A percentile compares a stretch with the other conserved stretches of the same genome.
Conservation (phyloP, 768 basidiomycete genomes). For the Trametes cinnabarina region DNA sequence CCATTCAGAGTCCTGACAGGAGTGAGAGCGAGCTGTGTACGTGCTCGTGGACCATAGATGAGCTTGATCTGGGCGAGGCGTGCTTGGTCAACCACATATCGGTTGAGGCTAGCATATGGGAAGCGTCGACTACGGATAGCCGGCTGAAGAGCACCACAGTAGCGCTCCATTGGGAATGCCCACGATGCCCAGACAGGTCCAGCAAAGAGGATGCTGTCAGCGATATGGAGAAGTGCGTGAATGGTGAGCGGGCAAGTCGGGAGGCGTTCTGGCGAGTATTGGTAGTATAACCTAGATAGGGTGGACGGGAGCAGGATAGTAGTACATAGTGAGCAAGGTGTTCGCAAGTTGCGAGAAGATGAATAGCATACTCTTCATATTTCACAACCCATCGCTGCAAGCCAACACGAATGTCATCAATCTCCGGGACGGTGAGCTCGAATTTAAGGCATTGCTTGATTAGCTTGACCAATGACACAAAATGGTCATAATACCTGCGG, state of each 20-base stretch:
- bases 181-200: conserved; percentile 29
- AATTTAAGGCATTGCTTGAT: conserved; percentile 39
- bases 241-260: conserved; percentile 33
- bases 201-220: conserved; percentile 24
- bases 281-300: conserved; percentile 29
- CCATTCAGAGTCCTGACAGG: background rate
- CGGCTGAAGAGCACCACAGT: conserved; percentile 24
- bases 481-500: conserved; percentile 41
- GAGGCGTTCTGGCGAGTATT: conserved; percentile 23
- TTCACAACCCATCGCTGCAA: conserved; percentile 37
- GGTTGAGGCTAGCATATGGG: conserved; percentile 22
- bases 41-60: conserved; percentile 1
- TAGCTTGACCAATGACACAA: conserved; percentile 38
- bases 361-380: conserved; percentile 39
- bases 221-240: conserved; percentile 33
- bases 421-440: conserved; percentile 29
- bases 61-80: conserved; percentile 18
- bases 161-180: conserved; percentile 34
- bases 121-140: conserved; percentile 22
- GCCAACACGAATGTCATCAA: conserved; percentile 28
- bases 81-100: conserved; percentile 10
- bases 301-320: background rate
- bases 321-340: no score
- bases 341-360: no score
- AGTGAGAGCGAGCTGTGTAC: background rate